Conservation (phyloP, 176 grass and related monocot genomes). For the maize (Zea mays) region DNA sequence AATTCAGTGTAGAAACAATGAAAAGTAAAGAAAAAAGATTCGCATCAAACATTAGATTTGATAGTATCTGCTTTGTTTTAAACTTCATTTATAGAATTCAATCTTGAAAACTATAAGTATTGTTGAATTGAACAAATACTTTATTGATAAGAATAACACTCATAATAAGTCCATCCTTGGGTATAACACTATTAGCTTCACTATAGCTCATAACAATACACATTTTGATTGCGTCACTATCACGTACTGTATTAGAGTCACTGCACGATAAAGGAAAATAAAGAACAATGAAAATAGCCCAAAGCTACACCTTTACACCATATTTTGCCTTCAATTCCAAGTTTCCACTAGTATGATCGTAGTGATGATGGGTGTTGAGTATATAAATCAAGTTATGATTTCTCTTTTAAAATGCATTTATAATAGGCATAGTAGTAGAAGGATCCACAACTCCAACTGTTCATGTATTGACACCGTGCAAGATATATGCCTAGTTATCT, state of each 20-base stretch:
- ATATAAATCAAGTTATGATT: conserved; percentile 99
- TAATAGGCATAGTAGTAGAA: conserved; percentile 85
- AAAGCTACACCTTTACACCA: conserved; percentile 82
- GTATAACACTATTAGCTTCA: background rate
- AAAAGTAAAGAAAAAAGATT: background rate
- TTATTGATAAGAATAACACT: background rate
- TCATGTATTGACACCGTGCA: conserved; percentile 91
- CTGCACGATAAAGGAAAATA: background rate
- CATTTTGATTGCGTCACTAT: conserved; percentile 21
- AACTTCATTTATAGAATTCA: conserved; percentile 1
- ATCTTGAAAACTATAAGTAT: background rate
- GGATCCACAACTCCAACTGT: conserved; percentile 98
- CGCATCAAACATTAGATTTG: conserved; percentile 11
- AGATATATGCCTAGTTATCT: conserved; percentile 98
- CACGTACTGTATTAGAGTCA: background rate
- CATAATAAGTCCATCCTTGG: conserved; percentile 3
- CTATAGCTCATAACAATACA: conserved; percentile 1
- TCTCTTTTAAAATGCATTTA: conserved; percentile 76
- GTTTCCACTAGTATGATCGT: conserved; percentile 97
- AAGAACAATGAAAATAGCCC: background rate
- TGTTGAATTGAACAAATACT: conserved; percentile 19
- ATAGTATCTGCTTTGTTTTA: background rate
- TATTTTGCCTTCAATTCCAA: conserved; percentile 96
- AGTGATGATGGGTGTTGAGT: conserved; percentile 97
- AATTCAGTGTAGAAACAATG: conserved; percentile 30